Conservation (phyloP, 1,284 basidiomycete genomes). For the Puccinia horiana region DNA sequence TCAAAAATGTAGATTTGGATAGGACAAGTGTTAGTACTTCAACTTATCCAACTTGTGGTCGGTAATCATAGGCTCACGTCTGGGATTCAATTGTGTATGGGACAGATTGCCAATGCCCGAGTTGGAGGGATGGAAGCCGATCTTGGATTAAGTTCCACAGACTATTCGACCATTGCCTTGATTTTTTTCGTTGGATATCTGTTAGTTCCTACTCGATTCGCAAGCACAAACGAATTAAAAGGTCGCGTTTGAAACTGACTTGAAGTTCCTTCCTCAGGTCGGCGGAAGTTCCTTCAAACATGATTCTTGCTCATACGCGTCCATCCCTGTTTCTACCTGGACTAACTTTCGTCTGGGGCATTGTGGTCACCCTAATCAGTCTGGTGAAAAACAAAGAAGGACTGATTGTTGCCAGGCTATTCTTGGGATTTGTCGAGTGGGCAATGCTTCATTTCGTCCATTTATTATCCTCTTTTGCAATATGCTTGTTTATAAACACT, state of each 20-base stretch:
- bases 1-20: conserved; percentile 24
- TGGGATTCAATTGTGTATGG: neutral
- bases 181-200: conserved; percentile 47
- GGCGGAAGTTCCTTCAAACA: conserved; percentile 44
- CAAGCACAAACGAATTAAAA: neutral
- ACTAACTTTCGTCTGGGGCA: conserved; percentile 36
- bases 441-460: neutral
- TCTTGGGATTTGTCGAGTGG: conserved; percentile 37
- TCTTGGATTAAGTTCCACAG: conserved; percentile 17
- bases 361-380: conserved; percentile 24
- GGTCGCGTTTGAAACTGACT: neutral
- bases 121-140: conserved; percentile 46
- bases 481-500: neutral
- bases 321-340: conserved; percentile 38
- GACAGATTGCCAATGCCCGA: conserved; percentile 39
- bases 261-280: neutral
- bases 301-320: conserved; percentile 35
- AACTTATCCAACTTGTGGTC: neutral
- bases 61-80: neutral
- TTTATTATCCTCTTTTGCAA: neutral
- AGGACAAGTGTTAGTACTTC: conserved; percentile 23
- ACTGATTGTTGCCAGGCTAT: conserved; percentile 22
- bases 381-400: conserved; percentile 26
- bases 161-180: conserved; percentile 35
- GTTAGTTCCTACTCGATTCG: neutral